phyloP scores from a whole-genome alignment of 2,329 filamentous ascomycete species.

The Talaromyces islandicus region DNA sequence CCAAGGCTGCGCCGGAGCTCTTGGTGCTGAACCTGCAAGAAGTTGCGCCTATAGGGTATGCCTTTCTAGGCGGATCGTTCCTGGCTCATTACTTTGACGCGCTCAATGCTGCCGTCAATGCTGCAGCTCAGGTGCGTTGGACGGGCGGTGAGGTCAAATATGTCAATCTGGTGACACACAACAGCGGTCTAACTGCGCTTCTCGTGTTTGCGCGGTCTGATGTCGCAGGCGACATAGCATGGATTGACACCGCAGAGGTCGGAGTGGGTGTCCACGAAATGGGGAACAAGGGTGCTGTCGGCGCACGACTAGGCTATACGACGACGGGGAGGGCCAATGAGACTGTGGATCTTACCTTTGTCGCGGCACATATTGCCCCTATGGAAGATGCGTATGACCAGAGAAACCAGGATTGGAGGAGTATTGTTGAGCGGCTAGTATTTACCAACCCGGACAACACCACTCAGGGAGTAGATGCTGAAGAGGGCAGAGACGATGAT shows the following conservation, averaged over 20 bases:
- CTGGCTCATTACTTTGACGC: conserved; percentile 68
- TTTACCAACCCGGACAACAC: conserved; percentile 47
- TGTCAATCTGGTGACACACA: conserved; percentile 62
- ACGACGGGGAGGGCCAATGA: conserved; percentile 26
- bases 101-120: conserved; percentile 65
- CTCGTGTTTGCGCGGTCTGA: conserved; percentile 72
- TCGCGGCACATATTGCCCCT: conserved; percentile 80
- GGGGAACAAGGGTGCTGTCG: conserved; percentile 94
- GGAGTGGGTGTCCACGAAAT: conserved; percentile 82
- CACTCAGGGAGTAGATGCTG: background rate
- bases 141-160: conserved; percentile 47
- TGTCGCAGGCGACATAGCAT: conserved; percentile 51
- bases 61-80: conserved; percentile 79
- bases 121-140: conserved; percentile 52
- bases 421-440: conserved; percentile 71
- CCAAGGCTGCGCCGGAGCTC: conserved; percentile 56
- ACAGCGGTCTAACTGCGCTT: conserved; percentile 84
- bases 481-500: background rate
- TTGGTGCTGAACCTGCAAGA: conserved; percentile 74
- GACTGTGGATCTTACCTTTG: conserved; percentile 69
- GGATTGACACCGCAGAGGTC: conserved; percentile 71
- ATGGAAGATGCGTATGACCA: conserved; percentile 72
- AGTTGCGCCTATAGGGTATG: conserved; percentile 73
- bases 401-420: conserved; percentile 83
- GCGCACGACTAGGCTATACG: conserved; percentile 61